phyloP scores from a whole-genome alignment of 1,139 yeast genomes.

The Kurtzmaniella quercitrusa region DNA sequence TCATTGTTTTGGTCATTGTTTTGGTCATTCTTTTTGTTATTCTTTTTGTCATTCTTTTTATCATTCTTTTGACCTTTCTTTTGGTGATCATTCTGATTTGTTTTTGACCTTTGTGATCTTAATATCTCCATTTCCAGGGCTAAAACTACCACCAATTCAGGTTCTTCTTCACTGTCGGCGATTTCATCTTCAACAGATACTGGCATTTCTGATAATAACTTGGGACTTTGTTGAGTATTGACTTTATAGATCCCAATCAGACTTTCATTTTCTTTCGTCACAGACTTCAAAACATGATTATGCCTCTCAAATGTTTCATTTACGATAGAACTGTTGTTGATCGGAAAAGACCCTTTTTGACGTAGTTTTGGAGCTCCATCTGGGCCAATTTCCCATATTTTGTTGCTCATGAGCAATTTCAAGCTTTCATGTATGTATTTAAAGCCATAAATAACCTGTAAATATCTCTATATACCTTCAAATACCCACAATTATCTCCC shows the following conservation, averaged over 20 bases:
- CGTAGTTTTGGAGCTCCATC: neutral
- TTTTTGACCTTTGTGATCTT: neutral
- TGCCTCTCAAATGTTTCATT: neutral
- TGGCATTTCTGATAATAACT: too few relatives aligned
- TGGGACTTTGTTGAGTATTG: too few relatives aligned
- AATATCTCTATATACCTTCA: too few relatives aligned
- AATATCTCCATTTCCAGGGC: neutral
- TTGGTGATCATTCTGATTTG: too few relatives aligned
- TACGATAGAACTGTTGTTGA: neutral
- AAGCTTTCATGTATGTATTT: too few relatives aligned
- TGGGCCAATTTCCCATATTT: neutral
- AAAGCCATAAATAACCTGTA: neutral
- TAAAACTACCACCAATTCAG: conserved; percentile 7
- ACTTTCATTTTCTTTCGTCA: neutral
- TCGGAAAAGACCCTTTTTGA: neutral
- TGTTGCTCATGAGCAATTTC: neutral
- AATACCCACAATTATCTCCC: too few relatives aligned
- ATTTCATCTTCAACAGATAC: neutral
- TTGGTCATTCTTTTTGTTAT: too few relatives aligned
- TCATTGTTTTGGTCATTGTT: too few relatives aligned
- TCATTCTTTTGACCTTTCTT: too few relatives aligned
- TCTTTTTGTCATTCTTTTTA: too few relatives aligned
- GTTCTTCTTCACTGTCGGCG: conserved; percentile 14
- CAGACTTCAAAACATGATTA: neutral
- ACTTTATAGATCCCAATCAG: neutral